Evolutionary conservation across 1,284 basidiomycete species (phyloP).

Genomic region (Cryptococcus sp.): DNA sequence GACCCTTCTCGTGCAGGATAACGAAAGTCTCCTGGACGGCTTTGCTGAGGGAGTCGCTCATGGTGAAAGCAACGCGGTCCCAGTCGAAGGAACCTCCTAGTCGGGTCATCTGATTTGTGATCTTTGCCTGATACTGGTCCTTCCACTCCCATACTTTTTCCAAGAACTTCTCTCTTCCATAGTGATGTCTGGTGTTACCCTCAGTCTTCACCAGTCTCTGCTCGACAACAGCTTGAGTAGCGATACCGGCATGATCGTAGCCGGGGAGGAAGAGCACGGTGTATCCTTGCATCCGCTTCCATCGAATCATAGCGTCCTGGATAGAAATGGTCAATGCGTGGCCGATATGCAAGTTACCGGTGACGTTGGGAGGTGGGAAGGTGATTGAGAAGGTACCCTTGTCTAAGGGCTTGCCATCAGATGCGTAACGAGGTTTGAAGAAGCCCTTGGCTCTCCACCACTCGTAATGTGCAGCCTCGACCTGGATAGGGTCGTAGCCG

Average conservation of each 20-base stretch:
- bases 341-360: slow-evolving; percentile 93
- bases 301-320: slow-evolving; percentile 85
- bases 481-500: slow-evolving; percentile 91
- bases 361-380: slow-evolving; percentile 97
- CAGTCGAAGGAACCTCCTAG: slow-evolving; percentile 95
- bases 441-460: slow-evolving; percentile 94
- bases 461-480: slow-evolving; percentile 97
- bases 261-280: slow-evolving; percentile 90
- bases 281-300: slow-evolving; percentile 96
- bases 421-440: slow-evolving; percentile 76
- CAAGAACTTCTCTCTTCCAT: slow-evolving; percentile 90
- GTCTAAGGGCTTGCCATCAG: slow-evolving; percentile 59
- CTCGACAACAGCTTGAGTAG: slow-evolving; percentile 97
- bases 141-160: slow-evolving; percentile 96
- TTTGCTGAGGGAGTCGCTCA: slow-evolving; percentile 79
- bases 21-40: slow-evolving; percentile 94
- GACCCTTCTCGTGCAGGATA: slow-evolving; percentile 85
- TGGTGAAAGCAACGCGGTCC: slow-evolving; percentile 91
- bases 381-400: slow-evolving; percentile 84
- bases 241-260: slow-evolving; percentile 98
- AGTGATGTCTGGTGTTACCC: slow-evolving; percentile 85
- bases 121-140: slow-evolving; percentile 90
- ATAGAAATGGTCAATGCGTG: slow-evolving; percentile 92
- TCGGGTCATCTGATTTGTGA: slow-evolving; percentile 84
- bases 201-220: slow-evolving; percentile 83